Conservation (phyloP, 2,329 filamentous ascomycete genomes). For the Alternaria solani region DNA sequence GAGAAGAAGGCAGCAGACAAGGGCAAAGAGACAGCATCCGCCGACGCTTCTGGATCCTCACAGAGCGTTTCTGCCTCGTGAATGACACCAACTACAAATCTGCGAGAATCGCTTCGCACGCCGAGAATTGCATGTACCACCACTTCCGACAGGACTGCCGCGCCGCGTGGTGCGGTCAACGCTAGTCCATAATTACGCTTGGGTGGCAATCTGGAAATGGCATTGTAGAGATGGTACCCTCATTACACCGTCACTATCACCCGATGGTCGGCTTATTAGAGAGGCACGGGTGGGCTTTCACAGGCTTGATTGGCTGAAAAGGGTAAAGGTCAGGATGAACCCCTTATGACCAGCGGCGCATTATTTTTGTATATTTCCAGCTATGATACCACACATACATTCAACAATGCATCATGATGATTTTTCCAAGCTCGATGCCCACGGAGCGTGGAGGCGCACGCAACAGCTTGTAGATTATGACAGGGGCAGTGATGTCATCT, state of each 20-base stretch:
- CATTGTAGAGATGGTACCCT: slow-evolving; percentile 12
- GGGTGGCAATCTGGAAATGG: slow-evolving; percentile 14
- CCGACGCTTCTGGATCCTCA: slow-evolving; percentile 36
- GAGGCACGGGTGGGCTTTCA: slow-evolving; percentile 30
- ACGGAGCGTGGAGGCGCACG: background rate
- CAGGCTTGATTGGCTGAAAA: slow-evolving; percentile 24
- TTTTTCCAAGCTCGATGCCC: background rate
- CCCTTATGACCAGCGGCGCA: slow-evolving; percentile 12
- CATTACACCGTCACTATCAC: slow-evolving; percentile 14
- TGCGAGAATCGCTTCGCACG: background rate
- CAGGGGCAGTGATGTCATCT: slow-evolving; percentile 37
- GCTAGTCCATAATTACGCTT: slow-evolving; percentile 2
- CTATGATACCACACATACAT: slow-evolving; percentile 44
- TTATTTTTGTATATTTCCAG: slow-evolving; percentile 20
- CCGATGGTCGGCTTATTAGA: slow-evolving; percentile 13
- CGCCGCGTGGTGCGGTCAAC: slow-evolving; percentile 13
- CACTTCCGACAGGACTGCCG: slow-evolving; percentile 31
- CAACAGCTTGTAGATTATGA: background rate
- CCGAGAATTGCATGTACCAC: slow-evolving; percentile 1
- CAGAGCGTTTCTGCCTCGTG: slow-evolving; percentile 25
- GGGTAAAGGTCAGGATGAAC: background rate
- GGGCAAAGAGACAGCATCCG: slow-evolving; percentile 41
- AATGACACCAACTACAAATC: background rate
- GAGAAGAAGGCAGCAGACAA: slow-evolving; percentile 48
- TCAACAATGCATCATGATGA: slow-evolving; percentile 22